These are phyloP conservation scores for Ustilago hordei DNA, from an alignment of 1,284 basidiomycete species.

Conservation along the genomic window DNA sequence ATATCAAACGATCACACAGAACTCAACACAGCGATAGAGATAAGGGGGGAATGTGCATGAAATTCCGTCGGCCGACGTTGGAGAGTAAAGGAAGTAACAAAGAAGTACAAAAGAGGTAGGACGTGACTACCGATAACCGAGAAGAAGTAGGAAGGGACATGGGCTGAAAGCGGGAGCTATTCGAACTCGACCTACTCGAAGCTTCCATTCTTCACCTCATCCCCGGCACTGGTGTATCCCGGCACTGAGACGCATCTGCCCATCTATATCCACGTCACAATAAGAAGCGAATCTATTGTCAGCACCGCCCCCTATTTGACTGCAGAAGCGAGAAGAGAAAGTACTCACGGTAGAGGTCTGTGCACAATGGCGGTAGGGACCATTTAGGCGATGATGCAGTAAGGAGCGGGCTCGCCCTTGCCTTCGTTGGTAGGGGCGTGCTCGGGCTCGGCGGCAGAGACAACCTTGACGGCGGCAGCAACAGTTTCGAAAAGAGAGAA, in stretches of 20 bases:
- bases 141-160: neutral
- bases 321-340: conserved; percentile 2
- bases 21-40: neutral
- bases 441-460: conserved; percentile 4
- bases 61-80: conserved; percentile 15
- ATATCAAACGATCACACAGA: neutral
- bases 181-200: conserved; percentile 8
- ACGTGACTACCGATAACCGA: neutral
- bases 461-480: conserved; percentile 7
- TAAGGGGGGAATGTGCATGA: neutral
- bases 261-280: conserved; percentile 3
- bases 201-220: neutral
- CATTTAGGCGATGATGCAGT: conserved; percentile 12
- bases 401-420: neutral
- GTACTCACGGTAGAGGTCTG: conserved; percentile 13
- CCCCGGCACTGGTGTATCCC: conserved; percentile 1
- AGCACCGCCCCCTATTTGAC: neutral
- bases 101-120: neutral
- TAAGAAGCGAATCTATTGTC: neutral
- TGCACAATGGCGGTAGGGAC: neutral
- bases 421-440: conserved; percentile 5
- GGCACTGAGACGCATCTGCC: conserved; percentile 6
- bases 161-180: neutral
- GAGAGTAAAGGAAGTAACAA: neutral
- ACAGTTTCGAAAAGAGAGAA: conserved; percentile 9